Base-by-base conservation (phyloP, 2,329 filamentous ascomycete genomes). In the Penicillium griseofulvum region DNA sequence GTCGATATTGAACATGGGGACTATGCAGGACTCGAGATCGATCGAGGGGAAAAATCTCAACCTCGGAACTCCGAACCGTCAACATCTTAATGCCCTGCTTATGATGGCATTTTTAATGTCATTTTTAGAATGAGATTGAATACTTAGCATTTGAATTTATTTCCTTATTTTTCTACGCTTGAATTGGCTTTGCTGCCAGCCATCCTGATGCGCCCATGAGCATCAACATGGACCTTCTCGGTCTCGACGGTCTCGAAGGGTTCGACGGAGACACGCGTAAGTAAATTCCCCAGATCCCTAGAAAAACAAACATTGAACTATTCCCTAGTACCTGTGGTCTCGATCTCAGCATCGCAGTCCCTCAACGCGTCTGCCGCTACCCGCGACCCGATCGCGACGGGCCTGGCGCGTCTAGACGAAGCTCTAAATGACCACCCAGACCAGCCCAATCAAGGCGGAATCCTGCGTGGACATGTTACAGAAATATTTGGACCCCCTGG, bases 401-500 rank as follows among this genome's bases (percentile, higher is more conserved):
- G 81, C 19, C 67, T 84, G 14, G 34, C 66, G 38, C 74, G 73
- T 51, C 76, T 84, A 38, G 78, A 85, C 66, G 70, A 68, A 54
- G 68, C 67, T 9, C 42, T 60, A 11, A 63, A 67, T 47, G 59
- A 58, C 28, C 11, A 59, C 4, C 49, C 59, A 6, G 58, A 43
- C 14, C 49, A 34, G 43, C 19, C 34, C 19, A 16, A 44, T 2
- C 52, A 52, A 19, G 22, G 54, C 26, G 91, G 91, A 4, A 78
- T 96, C 45, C 82, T 82, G 57, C 84, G 86, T 54, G 90, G 91
- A 14, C 89, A 91, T 70, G 81, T 96, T 39, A 89, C 89, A 4
- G 93, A 97, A 73, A 77, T 96, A 47, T 96, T 90, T 83, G 93
- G 93, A 0, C 91, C 92, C 11, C 88, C 90, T 9, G 92, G 91